A percentile compares a stretch with the other conserved stretches of the same genome.
These are phyloP conservation scores for Trichoderma sp. DNA, from an alignment of 2,329 filamentous ascomycete genomes.

Conservation along the genomic window DNA sequence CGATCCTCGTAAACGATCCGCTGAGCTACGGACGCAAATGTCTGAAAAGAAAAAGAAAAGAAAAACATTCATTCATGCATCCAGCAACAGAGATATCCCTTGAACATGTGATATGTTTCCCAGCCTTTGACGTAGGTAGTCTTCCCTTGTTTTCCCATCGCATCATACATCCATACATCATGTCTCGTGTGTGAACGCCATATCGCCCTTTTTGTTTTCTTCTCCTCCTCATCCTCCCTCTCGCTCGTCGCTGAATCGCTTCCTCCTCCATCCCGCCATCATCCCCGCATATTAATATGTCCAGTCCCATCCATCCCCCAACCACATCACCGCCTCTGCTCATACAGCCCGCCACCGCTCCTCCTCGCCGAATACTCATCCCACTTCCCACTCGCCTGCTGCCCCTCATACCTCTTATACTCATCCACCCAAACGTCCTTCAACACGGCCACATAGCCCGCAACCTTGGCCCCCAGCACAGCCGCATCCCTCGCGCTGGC, in stretches of 20 bases:
- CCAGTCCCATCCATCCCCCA: not conserved
- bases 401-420: constrained; percentile 59
- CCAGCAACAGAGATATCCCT: not conserved
- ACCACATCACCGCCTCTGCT: constrained; percentile 3
- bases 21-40: constrained; percentile 15
- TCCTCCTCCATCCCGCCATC: not conserved
- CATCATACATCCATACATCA: not conserved
- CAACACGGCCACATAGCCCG: constrained; percentile 51
- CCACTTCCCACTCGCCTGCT: constrained; percentile 37
- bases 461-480: constrained; percentile 47
- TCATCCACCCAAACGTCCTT: constrained; percentile 60
- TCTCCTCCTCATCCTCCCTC: not conserved
- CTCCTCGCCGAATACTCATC: constrained; percentile 28
- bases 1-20: constrained; percentile 23
- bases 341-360: constrained; percentile 21
- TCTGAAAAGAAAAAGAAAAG: not conserved
- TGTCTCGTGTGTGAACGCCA: constrained; percentile 5
- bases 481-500: constrained; percentile 63
- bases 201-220: no score
- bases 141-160: no score
- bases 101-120: no score
- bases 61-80: constrained; percentile 7
- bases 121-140: no score
- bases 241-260: not conserved
- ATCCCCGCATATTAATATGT: not conserved